Percentiles rank a stretch among this genome's conserved stretches.
phyloP scores from a whole-genome alignment of 257 asterid genomes.

The Solanum chiquidenum region DNA sequence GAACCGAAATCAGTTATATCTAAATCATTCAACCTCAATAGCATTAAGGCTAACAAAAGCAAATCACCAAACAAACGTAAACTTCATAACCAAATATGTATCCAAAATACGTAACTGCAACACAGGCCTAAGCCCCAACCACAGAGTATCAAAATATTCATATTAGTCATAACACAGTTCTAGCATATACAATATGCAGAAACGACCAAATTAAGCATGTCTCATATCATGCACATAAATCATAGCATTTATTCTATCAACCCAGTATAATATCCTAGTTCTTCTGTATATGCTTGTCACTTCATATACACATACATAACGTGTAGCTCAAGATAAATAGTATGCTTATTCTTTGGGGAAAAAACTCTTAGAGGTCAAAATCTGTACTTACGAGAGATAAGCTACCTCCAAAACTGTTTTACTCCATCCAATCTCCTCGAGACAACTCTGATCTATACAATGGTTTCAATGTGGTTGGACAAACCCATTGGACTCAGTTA shows the following conservation, averaged over 20 bases:
- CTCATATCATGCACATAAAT: neutral
- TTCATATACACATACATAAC: neutral
- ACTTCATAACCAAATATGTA: neutral
- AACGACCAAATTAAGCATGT: neutral
- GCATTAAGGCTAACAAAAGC: neutral
- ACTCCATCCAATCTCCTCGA: neutral
- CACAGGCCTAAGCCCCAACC: neutral
- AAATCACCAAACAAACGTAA: neutral
- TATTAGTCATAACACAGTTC: neutral
- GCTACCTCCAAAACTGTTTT: neutral
- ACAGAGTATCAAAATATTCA: neutral
- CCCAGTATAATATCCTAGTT: neutral
- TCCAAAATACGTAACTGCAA: neutral
- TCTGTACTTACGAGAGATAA: neutral
- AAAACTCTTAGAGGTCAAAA: neutral
- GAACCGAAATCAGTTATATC: neutral
- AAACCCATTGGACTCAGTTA: neutral
- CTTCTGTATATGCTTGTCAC: neutral
- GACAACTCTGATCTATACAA: neutral
- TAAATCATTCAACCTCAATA: neutral
- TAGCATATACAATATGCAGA: neutral
- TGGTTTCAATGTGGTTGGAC: neutral
- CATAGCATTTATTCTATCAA: neutral
- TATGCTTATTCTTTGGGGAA: neutral
- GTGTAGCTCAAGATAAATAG: neutral